phyloP scores from a whole-genome alignment of 2,329 filamentous ascomycete species.

The Calonectria montana region DNA sequence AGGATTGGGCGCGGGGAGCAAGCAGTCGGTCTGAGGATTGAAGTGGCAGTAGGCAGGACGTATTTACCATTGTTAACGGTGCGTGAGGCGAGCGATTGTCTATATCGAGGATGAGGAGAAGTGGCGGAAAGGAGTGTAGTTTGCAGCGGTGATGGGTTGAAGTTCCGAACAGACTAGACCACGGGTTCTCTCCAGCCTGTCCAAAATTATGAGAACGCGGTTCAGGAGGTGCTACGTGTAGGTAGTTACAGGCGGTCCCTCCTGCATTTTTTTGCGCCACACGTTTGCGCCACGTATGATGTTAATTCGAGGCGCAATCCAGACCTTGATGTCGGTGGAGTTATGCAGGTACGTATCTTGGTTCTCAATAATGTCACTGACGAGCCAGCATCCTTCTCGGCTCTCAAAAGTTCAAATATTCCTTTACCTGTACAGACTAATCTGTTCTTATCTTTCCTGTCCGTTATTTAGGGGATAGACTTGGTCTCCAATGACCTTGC shows the following conservation, averaged over 20 bases:
- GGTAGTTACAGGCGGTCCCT: conserved; percentile 9
- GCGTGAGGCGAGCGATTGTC: conserved; percentile 32
- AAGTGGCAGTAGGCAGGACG: neutral
- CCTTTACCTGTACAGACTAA: no score
- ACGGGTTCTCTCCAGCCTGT: conserved; percentile 37
- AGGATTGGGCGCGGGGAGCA: conserved; percentile 32
- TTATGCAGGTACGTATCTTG: neutral
- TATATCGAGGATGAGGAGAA: conserved; percentile 15
- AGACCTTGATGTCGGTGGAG: neutral
- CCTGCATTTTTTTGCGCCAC: conserved; percentile 21
- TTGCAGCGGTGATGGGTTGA: conserved; percentile 29
- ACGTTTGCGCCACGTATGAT: conserved; percentile 20
- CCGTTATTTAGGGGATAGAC: no score
- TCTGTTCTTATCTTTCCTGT: no score
- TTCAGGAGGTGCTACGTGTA: conserved; percentile 37
- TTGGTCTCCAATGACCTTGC: no score
- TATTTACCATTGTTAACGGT: conserved; percentile 41
- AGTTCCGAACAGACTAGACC: conserved; percentile 19
- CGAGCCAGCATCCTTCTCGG: neutral
- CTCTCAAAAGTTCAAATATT: no score
- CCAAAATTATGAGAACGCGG: conserved; percentile 37
- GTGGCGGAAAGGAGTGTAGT: conserved; percentile 38
- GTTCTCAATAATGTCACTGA: neutral
- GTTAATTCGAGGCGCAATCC: neutral
- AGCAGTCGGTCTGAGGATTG: neutral